Evolutionary conservation across 306 rosid genomes (phyloP), one percentile per base, ranked within the genome.

Genomic region (Cicer pinnatifidum): DNA sequence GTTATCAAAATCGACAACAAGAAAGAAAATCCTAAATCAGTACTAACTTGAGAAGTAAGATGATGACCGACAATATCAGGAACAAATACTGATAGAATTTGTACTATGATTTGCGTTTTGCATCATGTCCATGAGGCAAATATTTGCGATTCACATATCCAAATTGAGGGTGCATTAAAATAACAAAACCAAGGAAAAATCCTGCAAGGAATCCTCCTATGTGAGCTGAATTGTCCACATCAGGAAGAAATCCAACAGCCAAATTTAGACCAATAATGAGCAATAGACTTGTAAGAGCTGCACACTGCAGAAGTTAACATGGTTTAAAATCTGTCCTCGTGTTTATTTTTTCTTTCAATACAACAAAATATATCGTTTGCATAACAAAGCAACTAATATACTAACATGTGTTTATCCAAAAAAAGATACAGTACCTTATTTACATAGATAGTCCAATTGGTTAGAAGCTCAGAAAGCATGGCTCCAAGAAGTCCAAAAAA

Each of bases 381-480:
- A 28, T 28, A 28, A 28, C 33, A 23, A 2, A 23, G 0, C 35
- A 28, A 28, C 5, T 28, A 28, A 28, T 28, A 28, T 28, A 28
- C 35, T 28, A 28, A 28, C 35, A 28, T 3, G 4, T 28, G 35
- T 28, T 28, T 28, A 28, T 28, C 35, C 5, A 28, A 0, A 3
- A 28, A 28, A 28, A 28, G 35, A 7, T 2, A 6, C 2, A 23
- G 11, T 75, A 89, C 98, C 94, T 91, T 91, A 7, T 88, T 90
- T 53, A 85, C 80, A 54, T 91, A 91, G 67, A 87, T 85, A 71
- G 95, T 80, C 99, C 96, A 94, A 75, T 94, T 94, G 33, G 84
- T 91, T 15, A 94, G 76, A 75, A 94, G 97, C 87, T 94, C 99
- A 11, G 99, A 94, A 68, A 94, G 93, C 99, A 91, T 87, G 81